Evolutionary conservation across 2,329 filamentous ascomycete genomes (phyloP).

Genomic region (Stenocarpella maydis): DNA sequence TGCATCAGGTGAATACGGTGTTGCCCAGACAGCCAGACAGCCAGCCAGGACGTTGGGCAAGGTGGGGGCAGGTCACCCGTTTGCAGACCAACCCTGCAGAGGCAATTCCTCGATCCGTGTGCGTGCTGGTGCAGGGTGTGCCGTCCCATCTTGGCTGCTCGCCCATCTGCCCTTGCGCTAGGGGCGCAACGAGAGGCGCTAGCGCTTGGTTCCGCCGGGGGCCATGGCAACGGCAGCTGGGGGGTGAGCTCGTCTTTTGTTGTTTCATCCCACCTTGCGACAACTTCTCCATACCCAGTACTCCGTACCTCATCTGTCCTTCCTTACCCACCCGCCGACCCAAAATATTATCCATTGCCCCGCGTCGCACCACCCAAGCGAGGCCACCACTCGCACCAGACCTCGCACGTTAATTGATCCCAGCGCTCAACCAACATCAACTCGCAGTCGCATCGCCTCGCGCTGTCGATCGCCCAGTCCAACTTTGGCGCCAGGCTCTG

Average conservation of each 20-base stretch:
- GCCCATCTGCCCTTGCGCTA: slow-evolving; percentile 18
- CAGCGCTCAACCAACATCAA: slow-evolving; percentile 2
- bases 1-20: not conserved
- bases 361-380: slow-evolving; percentile 23
- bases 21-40: no score
- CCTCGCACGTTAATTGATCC: slow-evolving; percentile 5
- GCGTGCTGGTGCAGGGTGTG: no score
- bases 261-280: slow-evolving; percentile 27
- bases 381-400: slow-evolving; percentile 3
- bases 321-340: slow-evolving; percentile 22
- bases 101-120: no score
- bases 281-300: not conserved
- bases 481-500: not conserved
- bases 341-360: slow-evolving; percentile 25
- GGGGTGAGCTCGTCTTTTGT: slow-evolving; percentile 20
- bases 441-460: not conserved
- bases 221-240: slow-evolving; percentile 18
- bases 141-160: not conserved
- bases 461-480: slow-evolving; percentile 3
- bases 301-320: no score
- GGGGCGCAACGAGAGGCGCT: slow-evolving; percentile 2
- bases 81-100: not conserved
- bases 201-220: slow-evolving; percentile 19
- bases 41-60: not conserved
- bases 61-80: slow-evolving; percentile 7